These are phyloP conservation scores for Hymenoscyphus repandus DNA, from an alignment of 2,329 filamentous ascomycete genomes.

Conservation along the genomic window DNA sequence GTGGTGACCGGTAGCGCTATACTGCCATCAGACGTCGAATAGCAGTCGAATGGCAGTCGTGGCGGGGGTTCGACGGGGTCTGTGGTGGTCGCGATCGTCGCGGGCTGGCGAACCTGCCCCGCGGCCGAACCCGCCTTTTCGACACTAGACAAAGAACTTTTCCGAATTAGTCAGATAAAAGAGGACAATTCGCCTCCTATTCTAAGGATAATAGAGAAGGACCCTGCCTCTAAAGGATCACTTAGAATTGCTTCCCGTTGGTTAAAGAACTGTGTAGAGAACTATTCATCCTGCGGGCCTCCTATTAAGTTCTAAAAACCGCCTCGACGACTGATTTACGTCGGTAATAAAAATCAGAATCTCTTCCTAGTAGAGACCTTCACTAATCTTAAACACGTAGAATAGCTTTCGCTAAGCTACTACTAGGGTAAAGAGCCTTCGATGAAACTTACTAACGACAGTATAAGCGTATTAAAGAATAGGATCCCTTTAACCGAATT, in stretches of 20 bases:
- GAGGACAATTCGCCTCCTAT: constrained; percentile 13
- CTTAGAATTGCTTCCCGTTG: constrained; percentile 13
- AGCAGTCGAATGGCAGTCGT: too few species aligned
- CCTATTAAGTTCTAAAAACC: constrained; percentile 14
- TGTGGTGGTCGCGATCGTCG: too few species aligned
- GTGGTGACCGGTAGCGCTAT: too few species aligned
- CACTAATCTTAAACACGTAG: constrained; percentile 10
- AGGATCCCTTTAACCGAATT: constrained; percentile 10
- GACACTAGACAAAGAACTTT: too few species aligned
- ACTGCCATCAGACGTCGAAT: too few species aligned
- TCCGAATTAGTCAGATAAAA: constrained; percentile 5
- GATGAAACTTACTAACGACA: constrained; percentile 9
- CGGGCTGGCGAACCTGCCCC: too few species aligned
- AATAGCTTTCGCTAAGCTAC: constrained; percentile 15
- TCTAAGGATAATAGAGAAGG: constrained; percentile 12
- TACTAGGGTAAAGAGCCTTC: constrained; percentile 14
- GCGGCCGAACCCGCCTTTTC: too few species aligned
- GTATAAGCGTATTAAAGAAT: constrained; percentile 8
- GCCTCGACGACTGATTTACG: constrained; percentile 13
- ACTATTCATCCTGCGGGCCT: constrained; percentile 10
- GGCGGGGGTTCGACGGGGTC: too few species aligned
- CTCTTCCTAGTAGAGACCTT: constrained; percentile 13
- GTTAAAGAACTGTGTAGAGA: constrained; percentile 12
- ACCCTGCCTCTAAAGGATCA: constrained; percentile 10
- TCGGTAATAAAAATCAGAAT: constrained; percentile 14